Conservation (phyloP, 2,329 filamentous ascomycete species). For the Alternaria brassicicola region DNA sequence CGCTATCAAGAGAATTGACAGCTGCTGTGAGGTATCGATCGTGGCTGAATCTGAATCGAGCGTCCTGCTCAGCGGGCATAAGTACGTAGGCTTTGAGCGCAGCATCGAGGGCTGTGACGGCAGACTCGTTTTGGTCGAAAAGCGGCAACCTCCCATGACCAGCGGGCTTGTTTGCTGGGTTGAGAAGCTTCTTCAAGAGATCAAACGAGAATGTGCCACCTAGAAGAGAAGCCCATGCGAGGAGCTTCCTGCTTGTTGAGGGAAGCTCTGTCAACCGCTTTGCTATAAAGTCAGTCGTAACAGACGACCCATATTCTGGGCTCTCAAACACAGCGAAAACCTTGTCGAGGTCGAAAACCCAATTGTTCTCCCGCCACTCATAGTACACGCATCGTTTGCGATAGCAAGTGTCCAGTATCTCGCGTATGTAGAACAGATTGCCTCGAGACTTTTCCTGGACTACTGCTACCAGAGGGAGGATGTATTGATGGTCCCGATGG, state of each 20-base stretch:
- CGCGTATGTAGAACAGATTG: conserved; percentile 88
- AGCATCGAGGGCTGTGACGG: conserved; percentile 79
- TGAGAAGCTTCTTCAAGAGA: conserved; percentile 76
- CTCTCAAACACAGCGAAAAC: conserved; percentile 85
- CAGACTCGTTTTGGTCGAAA: conserved; percentile 66
- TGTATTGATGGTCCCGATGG: conserved; percentile 71
- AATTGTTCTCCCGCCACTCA: conserved; percentile 80
- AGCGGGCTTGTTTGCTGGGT: conserved; percentile 64
- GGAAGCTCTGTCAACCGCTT: conserved; percentile 79
- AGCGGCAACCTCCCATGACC: conserved; percentile 56
- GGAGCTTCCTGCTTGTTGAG: conserved; percentile 72
- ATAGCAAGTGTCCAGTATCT: conserved; percentile 87
- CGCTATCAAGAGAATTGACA: conserved; percentile 64
- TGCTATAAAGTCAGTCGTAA: conserved; percentile 83
- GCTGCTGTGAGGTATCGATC: conserved; percentile 84
- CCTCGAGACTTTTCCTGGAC: conserved; percentile 88
- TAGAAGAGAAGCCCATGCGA: conserved; percentile 85
- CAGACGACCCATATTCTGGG: conserved; percentile 76
- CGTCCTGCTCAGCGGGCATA: conserved; percentile 80
- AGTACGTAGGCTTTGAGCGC: conserved; percentile 82
- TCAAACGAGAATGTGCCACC: conserved; percentile 85
- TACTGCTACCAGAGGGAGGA: conserved; percentile 78
- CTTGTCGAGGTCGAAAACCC: conserved; percentile 81
- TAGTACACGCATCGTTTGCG: conserved; percentile 90
- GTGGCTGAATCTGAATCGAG: conserved; percentile 84